Evolutionary conservation across 805 yeast genomes (phyloP).

Genomic region (Candida sakaeoensis): DNA sequence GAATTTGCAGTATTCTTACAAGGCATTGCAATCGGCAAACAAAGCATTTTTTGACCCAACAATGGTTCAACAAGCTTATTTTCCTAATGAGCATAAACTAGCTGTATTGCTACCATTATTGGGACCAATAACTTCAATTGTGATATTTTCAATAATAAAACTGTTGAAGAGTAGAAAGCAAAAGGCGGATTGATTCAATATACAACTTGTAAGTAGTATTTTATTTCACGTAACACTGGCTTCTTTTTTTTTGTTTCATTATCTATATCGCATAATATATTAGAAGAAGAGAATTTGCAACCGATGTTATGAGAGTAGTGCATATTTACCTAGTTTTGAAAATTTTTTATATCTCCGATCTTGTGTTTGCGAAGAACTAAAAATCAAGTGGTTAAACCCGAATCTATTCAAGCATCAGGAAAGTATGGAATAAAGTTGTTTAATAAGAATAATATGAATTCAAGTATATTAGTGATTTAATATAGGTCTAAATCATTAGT

Average conservation of each 20-base stretch:
- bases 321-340: neutral
- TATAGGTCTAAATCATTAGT: too few species aligned
- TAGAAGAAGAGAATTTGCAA: neutral
- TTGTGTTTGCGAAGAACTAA: too few species aligned
- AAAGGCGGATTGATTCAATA: constrained; percentile 13
- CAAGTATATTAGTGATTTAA: too few species aligned
- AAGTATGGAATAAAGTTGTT: too few species aligned
- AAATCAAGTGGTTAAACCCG: too few species aligned
- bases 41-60: constrained; percentile 88
- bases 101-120: constrained; percentile 89
- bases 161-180: constrained; percentile 35
- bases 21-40: constrained; percentile 60
- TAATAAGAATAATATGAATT: too few species aligned
- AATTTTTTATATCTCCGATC: too few species aligned
- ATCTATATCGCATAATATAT: neutral
- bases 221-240: too few species aligned
- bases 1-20: constrained; percentile 41
- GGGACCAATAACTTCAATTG: constrained; percentile 79
- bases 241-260: too few species aligned
- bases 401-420: too few species aligned
- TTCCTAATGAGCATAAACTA: constrained; percentile 92
- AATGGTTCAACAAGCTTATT: constrained; percentile 92
- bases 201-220: too few species aligned
- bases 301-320: neutral
- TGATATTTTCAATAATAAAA: constrained; percentile 48